phyloP scores from a whole-genome alignment of 306 rosid genomes.

The Casuarina glauca region DNA sequence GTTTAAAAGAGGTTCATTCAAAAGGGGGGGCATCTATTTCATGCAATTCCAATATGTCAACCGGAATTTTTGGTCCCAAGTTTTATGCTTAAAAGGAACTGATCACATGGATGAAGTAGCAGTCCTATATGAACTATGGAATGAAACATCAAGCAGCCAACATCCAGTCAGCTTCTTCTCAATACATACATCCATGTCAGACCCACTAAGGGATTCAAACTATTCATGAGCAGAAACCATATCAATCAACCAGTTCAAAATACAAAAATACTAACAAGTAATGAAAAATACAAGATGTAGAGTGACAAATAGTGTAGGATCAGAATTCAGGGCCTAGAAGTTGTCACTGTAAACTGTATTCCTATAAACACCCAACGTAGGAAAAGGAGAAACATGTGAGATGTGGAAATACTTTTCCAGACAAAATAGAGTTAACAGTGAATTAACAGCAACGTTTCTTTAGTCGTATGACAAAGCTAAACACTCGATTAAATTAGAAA shows the following conservation, averaged over 20 bases:
- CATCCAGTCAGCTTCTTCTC: background rate
- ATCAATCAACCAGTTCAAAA: constrained; percentile 1
- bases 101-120: background rate
- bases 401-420: background rate
- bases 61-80: background rate
- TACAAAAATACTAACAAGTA: background rate
- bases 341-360: background rate
- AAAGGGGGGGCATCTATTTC: constrained; percentile 17
- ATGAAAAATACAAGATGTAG: background rate
- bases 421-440: background rate
- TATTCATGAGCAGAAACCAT: background rate
- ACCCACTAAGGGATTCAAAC: background rate
- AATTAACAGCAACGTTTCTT: background rate
- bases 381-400: background rate
- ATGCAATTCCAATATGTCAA: constrained; percentile 5
- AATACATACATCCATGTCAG: background rate
- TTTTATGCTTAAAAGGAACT: constrained; percentile 4
- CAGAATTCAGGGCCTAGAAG: background rate
- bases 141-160: background rate
- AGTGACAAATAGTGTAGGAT: background rate
- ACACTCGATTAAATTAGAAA: background rate
- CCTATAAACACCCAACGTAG: background rate
- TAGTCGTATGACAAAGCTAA: background rate
- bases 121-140: background rate
- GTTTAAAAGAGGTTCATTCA: constrained; percentile 12